Evolutionary conservation across 345 rosid species (phyloP), one percentile per base, ranked within the genome.

Genomic region (Trapa bicornis): DNA sequence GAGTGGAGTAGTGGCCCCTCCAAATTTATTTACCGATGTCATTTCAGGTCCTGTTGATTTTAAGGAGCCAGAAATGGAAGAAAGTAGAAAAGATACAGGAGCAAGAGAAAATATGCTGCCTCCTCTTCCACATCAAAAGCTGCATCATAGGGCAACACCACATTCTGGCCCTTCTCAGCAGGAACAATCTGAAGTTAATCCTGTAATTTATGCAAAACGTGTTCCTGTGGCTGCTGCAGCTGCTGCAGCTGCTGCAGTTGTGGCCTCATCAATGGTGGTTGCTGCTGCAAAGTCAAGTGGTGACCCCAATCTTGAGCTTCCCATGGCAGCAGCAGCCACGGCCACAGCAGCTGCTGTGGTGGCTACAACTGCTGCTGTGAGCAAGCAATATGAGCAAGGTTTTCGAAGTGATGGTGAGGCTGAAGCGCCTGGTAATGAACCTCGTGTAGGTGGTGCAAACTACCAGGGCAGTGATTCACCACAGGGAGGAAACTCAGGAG

Each of bases 281-380:
- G 93, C 96, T 73, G 91, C 85, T 14, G 81, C 87, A 73, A 92
- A 87, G 83, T 82, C 95, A 33, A 75, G 77, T 76, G 61, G 74
- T 0, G 88, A 87, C 68, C 67, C 93, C 66, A 84, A 80, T 75
- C 77, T 85, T 70, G 96, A 92, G 78, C 83, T 87, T 71, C 91
- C 98, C 68, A 95, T 84, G 66, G 91, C 95, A 61, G 96, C 96
- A 36, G 96, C 98, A 8, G 98, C 98, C 75, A 88, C 93, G 47
- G 96, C 97, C 63, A 87, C 96, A 64, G 93, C 98, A 73, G 98
- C 98, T 63, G 98, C 89, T n/a, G 87, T 85, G 69, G 89, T 85
- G 68, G 92, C 96, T 69, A 89, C 96, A 35, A 83, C 86, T 65
- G 91, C 96, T n/a, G 96, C 91, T 75, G 87, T 84, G 60, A 78